Percentiles rank a stretch among this genome's conserved stretches.
Evolutionary conservation across 1,139 yeast species (phyloP).

Genomic region (Geotrichum klebahnii): DNA sequence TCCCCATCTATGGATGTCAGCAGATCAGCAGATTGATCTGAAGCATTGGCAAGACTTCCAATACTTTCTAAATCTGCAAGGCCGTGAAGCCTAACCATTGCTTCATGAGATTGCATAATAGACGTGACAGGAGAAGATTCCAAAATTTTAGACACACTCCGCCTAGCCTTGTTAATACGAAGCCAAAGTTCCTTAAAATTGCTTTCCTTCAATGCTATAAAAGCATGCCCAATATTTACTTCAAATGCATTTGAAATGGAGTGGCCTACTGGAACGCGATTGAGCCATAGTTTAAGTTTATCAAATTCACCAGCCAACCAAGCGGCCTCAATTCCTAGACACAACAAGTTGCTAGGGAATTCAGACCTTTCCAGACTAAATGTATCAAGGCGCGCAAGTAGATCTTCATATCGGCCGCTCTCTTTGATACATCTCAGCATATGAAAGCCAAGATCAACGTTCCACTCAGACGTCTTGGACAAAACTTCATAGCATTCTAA

Average conservation of each 20-base stretch:
- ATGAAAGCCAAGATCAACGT: slow-evolving; percentile 40
- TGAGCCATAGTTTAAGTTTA: slow-evolving; percentile 56
- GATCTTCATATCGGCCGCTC: slow-evolving; percentile 55
- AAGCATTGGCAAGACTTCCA: slow-evolving; percentile 27
- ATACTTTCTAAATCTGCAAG: slow-evolving; percentile 55
- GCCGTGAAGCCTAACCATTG: slow-evolving; percentile 65
- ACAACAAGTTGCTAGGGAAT: slow-evolving; percentile 35
- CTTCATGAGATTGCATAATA: slow-evolving; percentile 52
- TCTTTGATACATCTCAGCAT: slow-evolving; percentile 53
- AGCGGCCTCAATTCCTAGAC: slow-evolving; percentile 71
- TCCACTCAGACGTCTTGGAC: slow-evolving; percentile 43
- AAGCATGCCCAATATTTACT: slow-evolving; percentile 61
- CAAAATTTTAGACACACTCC: slow-evolving; percentile 56
- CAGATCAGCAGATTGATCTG: slow-evolving; percentile 22
- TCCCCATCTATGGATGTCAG: slow-evolving; percentile 22
- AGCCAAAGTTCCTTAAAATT: slow-evolving; percentile 38
- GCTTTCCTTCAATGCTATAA: slow-evolving; percentile 44
- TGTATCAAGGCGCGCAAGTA: slow-evolving; percentile 36
- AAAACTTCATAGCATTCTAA: slow-evolving; percentile 78
- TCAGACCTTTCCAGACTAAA: slow-evolving; percentile 10
- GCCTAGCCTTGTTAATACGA: slow-evolving; percentile 51
- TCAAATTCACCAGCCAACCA: slow-evolving; percentile 57
- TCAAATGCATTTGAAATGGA: slow-evolving; percentile 43
- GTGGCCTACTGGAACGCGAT: slow-evolving; percentile 43
- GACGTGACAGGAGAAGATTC: slow-evolving; percentile 62